Evolutionary conservation across 2,329 filamentous ascomycete genomes (phyloP).

Genomic region (Blumeria graminis): DNA sequence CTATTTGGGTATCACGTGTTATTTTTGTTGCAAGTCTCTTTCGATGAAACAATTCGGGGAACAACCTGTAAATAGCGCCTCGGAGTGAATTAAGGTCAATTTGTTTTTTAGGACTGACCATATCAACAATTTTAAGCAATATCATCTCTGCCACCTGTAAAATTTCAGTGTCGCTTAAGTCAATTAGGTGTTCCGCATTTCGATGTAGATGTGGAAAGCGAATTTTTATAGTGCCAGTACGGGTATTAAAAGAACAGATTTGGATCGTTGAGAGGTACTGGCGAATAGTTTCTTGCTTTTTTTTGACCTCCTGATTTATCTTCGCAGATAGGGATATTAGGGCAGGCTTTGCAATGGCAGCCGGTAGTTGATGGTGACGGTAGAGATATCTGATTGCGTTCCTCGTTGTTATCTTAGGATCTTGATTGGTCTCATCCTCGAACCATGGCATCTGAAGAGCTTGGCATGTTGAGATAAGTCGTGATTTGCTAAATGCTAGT

Average conservation of each 20-base stretch:
- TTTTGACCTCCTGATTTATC: constrained; percentile 22
- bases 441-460: constrained; percentile 48
- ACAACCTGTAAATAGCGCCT: constrained; percentile 18
- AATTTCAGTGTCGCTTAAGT: background rate
- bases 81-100: constrained; percentile 21
- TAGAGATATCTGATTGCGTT: constrained; percentile 58
- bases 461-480: constrained; percentile 52
- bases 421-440: constrained; percentile 63
- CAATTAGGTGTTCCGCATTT: background rate
- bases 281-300: constrained; percentile 27
- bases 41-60: constrained; percentile 13
- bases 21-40: background rate
- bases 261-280: constrained; percentile 25
- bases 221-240: constrained; percentile 15
- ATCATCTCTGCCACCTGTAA: constrained; percentile 19
- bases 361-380: constrained; percentile 34
- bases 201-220: constrained; percentile 4
- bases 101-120: constrained; percentile 23
- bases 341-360: constrained; percentile 38
- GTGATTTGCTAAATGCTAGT: constrained; percentile 43
- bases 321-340: constrained; percentile 34
- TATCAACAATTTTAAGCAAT: constrained; percentile 22
- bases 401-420: constrained; percentile 50
- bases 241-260: constrained; percentile 15
- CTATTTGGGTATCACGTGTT: background rate